Conservation (phyloP, 2,329 filamentous ascomycete genomes). For the Alternaria hordeiaustralica region DNA sequence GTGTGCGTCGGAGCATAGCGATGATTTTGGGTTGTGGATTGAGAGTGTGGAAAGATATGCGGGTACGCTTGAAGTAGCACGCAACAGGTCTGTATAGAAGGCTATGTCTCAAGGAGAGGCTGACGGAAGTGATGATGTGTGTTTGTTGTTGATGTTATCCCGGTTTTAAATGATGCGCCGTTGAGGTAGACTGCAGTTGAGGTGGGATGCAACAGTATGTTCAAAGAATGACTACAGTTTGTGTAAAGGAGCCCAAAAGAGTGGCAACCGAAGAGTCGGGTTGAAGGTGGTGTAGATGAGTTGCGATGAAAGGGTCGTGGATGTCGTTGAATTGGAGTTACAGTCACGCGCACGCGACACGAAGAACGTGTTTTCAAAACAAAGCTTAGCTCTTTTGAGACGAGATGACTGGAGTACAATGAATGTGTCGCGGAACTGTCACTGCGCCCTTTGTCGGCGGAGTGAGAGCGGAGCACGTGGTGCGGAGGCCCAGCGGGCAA, state of each 20-base stretch:
- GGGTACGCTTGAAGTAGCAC: not conserved
- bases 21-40: not conserved
- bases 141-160: not conserved
- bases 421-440: not conserved
- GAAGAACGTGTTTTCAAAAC: not conserved
- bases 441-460: not conserved
- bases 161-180: not conserved
- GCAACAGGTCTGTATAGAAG: not conserved
- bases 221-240: not conserved
- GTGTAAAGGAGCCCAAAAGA: not conserved
- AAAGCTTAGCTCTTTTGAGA: not conserved
- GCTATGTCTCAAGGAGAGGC: not conserved
- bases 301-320: not conserved
- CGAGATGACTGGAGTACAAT: not conserved
- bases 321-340: not conserved
- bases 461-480: constrained; percentile 18
- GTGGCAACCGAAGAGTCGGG: not conserved
- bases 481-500: constrained; percentile 2
- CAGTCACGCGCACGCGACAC: not conserved
- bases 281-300: not conserved
- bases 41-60: not conserved
- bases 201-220: not conserved
- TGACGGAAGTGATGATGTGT: not conserved
- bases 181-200: not conserved
- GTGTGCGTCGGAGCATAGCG: constrained; percentile 69